Percentiles rank a stretch among this genome's conserved stretches.
Evolutionary conservation across 108 stramenopile species (phyloP).

Genomic region (Cylindrotheca closterium): DNA sequence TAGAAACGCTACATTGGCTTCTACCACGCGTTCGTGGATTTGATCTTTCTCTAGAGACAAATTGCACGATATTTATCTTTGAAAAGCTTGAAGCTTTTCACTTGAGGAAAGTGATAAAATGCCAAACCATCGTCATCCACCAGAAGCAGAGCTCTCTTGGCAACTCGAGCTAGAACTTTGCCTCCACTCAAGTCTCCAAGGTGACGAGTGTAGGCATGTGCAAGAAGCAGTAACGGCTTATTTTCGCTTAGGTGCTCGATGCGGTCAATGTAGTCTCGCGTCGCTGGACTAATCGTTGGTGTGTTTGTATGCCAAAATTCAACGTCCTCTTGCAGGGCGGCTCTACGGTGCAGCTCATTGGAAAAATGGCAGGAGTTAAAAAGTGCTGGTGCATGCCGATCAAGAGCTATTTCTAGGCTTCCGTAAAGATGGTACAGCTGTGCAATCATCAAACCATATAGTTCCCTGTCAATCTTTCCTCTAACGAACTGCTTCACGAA

Average conservation of each 20-base stretch:
- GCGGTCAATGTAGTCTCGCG: constrained; percentile 71
- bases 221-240: constrained; percentile 71
- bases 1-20: constrained; percentile 89
- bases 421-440: constrained; percentile 74
- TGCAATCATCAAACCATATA: constrained; percentile 62
- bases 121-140: constrained; percentile 54
- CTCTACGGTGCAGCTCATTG: constrained; percentile 54
- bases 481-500: constrained; percentile 87
- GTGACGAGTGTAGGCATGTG: constrained; percentile 90
- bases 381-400: constrained; percentile 51
- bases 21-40: constrained; percentile 62
- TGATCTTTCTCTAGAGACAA: constrained; percentile 43
- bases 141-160: constrained; percentile 64
- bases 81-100: constrained; percentile 71
- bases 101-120: constrained; percentile 78
- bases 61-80: constrained; percentile 81
- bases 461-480: constrained; percentile 70
- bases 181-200: constrained; percentile 89
- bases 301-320: constrained; percentile 69
- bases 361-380: constrained; percentile 80
- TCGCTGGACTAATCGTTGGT: constrained; percentile 60
- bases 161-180: constrained; percentile 72
- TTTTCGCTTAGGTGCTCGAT: constrained; percentile 51
- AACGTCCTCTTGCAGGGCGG: constrained; percentile 65
- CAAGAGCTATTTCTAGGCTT: constrained; percentile 62